Evolutionary conservation across 768 basidiomycete genomes (phyloP).

Genomic region (Tylopilus cervinicoccineus): DNA sequence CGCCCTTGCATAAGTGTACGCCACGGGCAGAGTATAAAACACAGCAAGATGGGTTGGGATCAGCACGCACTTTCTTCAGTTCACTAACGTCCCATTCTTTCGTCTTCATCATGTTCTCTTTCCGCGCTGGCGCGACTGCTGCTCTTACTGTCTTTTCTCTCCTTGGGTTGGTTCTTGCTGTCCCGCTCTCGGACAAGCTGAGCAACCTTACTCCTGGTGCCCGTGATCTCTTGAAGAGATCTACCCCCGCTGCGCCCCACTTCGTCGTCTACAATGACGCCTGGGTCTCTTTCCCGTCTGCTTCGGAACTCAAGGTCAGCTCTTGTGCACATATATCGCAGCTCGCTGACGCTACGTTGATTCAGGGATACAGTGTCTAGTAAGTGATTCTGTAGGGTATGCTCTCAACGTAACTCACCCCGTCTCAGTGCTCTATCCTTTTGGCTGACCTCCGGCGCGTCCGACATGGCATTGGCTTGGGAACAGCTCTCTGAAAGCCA

Average conservation of each 20-base stretch:
- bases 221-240: slow-evolving; percentile 14
- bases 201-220: slow-evolving; percentile 16
- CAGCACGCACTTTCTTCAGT: no score
- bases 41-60: no score
- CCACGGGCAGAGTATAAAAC: no score
- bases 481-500: slow-evolving; percentile 32
- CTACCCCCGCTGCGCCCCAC: slow-evolving; percentile 42
- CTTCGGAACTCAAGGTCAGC: slow-evolving; percentile 41
- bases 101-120: slow-evolving; percentile 15
- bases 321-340: not conserved
- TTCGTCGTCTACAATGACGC: slow-evolving; percentile 40
- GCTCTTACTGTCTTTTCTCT: slow-evolving; percentile 5
- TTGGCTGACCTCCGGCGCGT: slow-evolving; percentile 36
- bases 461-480: slow-evolving; percentile 44
- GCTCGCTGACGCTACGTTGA: not conserved
- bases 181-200: slow-evolving; percentile 16
- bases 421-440: slow-evolving; percentile 37
- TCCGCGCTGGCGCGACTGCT: not conserved
- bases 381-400: slow-evolving; percentile 4
- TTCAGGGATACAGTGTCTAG: slow-evolving; percentile 34
- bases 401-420: not conserved
- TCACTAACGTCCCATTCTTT: no score
- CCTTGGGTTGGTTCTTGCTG: slow-evolving; percentile 7
- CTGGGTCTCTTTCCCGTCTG: slow-evolving; percentile 41
- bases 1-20: no score